Evolutionary conservation across 2,329 filamentous ascomycete species (phyloP), one percentile per base, ranked within the genome.

Genomic region (Xylariaceae sp.): DNA sequence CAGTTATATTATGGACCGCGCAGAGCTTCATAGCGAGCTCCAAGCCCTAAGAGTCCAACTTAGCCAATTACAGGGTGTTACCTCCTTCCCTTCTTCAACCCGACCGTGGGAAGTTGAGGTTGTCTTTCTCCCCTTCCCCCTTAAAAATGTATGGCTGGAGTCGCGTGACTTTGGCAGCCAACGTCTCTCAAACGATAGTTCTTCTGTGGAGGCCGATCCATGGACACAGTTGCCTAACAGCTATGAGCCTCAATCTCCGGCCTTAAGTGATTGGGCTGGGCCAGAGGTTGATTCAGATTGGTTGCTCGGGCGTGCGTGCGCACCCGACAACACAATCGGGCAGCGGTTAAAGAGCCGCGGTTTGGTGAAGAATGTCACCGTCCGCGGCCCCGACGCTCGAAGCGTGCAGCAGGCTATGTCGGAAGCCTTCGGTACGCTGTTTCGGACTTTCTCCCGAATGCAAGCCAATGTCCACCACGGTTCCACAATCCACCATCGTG

Each of bases 41-140:
- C 76, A 82, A 61, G 70, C 71, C 6, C 70, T 86, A 1, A 78
- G 81, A 61, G 76, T 78, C 3, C 80, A 82, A 59, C 74, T 86
- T 45, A 72, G 77, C 26, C 77, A 83, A 39, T 76, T 91, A 8
- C 87, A 89, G 70, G 69, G 71, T 9, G 47, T 70, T 11, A 79
- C 81, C 5, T 76, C 82, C 8, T 72, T 86, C 26, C 89, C 90
- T n/a, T 86, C 88, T 0, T 77, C 78, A 24, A 73, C 75, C 37
- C 79, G 83, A 36, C 88, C 89, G 0, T 92, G 89, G 88, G 84
- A 89, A 62, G 76, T 94, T 1, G 89, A 93, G 67, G 87, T 93
- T 4, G 85, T 93, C 1, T 85, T 92, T 55, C 71, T 93, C 6
- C 90, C 90, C 1, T 94, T 91, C 70, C 79, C 81, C 1, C 73